Conservation (phyloP, 2,329 filamentous ascomycete genomes). For the Blastomyces gilchristii region DNA sequence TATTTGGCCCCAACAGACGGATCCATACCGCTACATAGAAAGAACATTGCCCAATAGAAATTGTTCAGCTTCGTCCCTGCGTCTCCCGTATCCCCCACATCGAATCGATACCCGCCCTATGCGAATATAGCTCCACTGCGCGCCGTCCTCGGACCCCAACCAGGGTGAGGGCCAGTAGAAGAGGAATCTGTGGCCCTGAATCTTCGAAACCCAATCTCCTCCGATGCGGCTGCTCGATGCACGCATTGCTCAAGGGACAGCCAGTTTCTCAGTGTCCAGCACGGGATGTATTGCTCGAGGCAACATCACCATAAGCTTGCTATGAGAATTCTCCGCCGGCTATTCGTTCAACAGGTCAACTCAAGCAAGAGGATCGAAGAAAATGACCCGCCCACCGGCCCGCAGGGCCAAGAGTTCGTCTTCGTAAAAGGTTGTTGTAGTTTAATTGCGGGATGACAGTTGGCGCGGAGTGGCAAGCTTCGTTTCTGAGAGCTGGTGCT, state of each 20-base stretch:
- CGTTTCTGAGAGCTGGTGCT: not conserved
- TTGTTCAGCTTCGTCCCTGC: conserved; percentile 16
- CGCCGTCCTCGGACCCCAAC: conserved; percentile 18
- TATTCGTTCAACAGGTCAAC: conserved; percentile 20
- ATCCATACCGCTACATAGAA: not conserved
- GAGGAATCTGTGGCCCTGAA: conserved; percentile 24
- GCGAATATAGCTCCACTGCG: conserved; percentile 12
- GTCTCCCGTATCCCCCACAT: too few relatives aligned
- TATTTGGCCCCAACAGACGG: too few relatives aligned
- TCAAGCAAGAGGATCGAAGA: conserved; percentile 19
- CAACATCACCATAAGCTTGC: conserved; percentile 23
- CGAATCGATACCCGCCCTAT: too few relatives aligned
- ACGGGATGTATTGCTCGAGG: conserved; percentile 25
- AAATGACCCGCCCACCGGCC: conserved; percentile 23
- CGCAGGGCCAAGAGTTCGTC: conserved; percentile 8
- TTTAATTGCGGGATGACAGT: too few relatives aligned
- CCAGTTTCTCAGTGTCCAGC: conserved; percentile 21
- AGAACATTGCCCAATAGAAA: not conserved
- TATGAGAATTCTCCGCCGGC: conserved; percentile 25
- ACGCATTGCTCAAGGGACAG: conserved; percentile 20
- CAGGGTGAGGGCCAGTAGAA: conserved; percentile 18
- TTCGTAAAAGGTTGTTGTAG: not conserved
- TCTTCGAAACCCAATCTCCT: conserved; percentile 18
- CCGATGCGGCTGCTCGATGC: conserved; percentile 21
- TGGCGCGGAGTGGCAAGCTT: not conserved